A percentile compares a stretch with the other conserved stretches of the same genome.
Evolutionary conservation across 1,284 basidiomycete species (phyloP).

Genomic region (Trametes hirsuta): DNA sequence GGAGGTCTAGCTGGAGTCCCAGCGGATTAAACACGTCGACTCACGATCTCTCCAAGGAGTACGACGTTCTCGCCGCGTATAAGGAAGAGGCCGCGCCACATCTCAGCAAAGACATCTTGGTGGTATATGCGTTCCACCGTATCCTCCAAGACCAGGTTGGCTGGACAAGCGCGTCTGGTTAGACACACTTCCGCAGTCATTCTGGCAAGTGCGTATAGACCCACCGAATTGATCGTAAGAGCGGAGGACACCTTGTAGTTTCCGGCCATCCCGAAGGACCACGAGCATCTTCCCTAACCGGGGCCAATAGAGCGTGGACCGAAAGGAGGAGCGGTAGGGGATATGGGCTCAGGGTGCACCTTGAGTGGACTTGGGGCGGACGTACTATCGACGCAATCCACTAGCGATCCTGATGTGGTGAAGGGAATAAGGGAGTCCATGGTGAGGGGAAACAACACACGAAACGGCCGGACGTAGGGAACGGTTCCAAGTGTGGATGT

Average conservation of each 20-base stretch:
- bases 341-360: constrained; percentile 54
- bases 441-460: not conserved
- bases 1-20: constrained; percentile 7
- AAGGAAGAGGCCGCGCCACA: constrained; percentile 86
- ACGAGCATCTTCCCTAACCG: constrained; percentile 96
- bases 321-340: constrained; percentile 30
- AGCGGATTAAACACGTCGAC: constrained; percentile 38
- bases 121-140: constrained; percentile 90
- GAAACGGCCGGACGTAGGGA: constrained; percentile 9
- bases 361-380: constrained; percentile 63
- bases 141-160: constrained; percentile 92
- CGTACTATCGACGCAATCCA: constrained; percentile 99
- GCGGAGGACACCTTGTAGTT: constrained; percentile 93
- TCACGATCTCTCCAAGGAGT: constrained; percentile 93
- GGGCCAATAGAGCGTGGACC: constrained; percentile 17
- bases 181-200: not conserved
- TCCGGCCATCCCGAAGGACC: constrained; percentile 93
- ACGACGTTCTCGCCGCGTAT: constrained; percentile 99
- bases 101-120: constrained; percentile 79
- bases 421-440: constrained; percentile 97
- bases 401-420: constrained; percentile 94
- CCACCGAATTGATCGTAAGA: constrained; percentile 99
- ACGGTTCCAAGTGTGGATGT: not conserved
- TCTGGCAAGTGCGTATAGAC: constrained; percentile 32
- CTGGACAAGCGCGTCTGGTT: constrained; percentile 46